These are phyloP conservation scores for Nakaseomyces glabratus DNA, from an alignment of 1,139 yeast genomes.

Conservation along the genomic window DNA sequence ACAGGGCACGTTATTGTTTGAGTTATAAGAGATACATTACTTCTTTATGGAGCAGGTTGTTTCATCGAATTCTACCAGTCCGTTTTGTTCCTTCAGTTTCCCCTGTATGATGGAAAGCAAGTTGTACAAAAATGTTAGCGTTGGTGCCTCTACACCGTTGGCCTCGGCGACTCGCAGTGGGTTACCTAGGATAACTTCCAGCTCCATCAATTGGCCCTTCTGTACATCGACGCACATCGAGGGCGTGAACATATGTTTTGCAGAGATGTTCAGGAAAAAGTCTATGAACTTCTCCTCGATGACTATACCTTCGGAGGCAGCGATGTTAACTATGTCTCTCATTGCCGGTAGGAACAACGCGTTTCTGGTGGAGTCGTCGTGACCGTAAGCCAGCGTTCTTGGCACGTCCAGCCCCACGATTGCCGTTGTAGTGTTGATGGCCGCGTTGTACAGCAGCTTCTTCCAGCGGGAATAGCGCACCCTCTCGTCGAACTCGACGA, in stretches of 20 bases:
- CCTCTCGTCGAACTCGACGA: slow-evolving; percentile 35
- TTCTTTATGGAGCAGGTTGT: slow-evolving; percentile 7
- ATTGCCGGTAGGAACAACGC: slow-evolving; percentile 42
- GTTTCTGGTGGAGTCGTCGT: slow-evolving; percentile 33
- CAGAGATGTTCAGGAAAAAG: slow-evolving; percentile 29
- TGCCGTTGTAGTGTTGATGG: slow-evolving; percentile 45
- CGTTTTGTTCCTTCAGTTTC: slow-evolving; percentile 29
- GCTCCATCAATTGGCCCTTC: slow-evolving; percentile 45
- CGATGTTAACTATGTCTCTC: slow-evolving; percentile 43
- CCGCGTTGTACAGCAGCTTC: slow-evolving; percentile 48
- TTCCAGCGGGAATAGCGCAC: slow-evolving; percentile 50
- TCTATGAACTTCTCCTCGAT: slow-evolving; percentile 36
- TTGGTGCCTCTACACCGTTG: slow-evolving; percentile 32
- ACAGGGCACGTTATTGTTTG: no score
- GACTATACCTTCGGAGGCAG: slow-evolving; percentile 41
- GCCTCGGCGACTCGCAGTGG: slow-evolving; percentile 43
- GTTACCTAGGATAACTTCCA: slow-evolving; percentile 51
- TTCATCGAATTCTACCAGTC: slow-evolving; percentile 25
- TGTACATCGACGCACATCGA: slow-evolving; percentile 53
- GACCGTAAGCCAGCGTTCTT: slow-evolving; percentile 39
- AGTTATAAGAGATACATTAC: background rate
- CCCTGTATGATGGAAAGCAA: slow-evolving; percentile 33
- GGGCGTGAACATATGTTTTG: slow-evolving; percentile 46
- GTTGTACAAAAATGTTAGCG: slow-evolving; percentile 31
- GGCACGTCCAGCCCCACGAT: slow-evolving; percentile 41